Evolutionary conservation across 2,329 filamentous ascomycete species (phyloP).

Genomic region (Scedosporium apiospermum): DNA sequence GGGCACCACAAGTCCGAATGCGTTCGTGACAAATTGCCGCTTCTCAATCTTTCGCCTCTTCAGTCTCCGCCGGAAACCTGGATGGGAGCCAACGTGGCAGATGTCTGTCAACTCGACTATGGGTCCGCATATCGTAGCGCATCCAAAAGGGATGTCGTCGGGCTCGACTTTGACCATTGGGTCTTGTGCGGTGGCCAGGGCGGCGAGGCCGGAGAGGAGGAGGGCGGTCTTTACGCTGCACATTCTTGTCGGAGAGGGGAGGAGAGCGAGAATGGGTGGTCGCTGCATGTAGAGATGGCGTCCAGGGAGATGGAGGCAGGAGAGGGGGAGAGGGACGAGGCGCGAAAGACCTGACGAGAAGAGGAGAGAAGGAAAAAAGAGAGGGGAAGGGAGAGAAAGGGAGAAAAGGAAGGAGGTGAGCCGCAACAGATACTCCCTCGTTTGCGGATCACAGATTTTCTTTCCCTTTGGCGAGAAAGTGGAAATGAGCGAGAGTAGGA

Average conservation of each 20-base stretch:
- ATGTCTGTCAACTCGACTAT: conserved; percentile 30
- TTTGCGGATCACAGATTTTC: background rate
- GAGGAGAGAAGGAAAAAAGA: background rate
- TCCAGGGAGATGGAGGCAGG: conserved; percentile 7
- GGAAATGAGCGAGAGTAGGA: background rate
- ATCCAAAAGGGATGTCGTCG: conserved; percentile 27
- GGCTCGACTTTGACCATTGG: conserved; percentile 21
- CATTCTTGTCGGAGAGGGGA: background rate
- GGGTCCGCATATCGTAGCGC: conserved; percentile 31
- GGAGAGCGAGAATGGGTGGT: background rate
- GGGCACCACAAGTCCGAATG: conserved; percentile 4
- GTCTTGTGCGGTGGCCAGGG: conserved; percentile 19
- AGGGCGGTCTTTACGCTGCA: background rate
- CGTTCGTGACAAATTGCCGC: conserved; percentile 4
- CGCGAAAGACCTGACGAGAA: conserved; percentile 10
- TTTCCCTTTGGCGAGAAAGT: background rate
- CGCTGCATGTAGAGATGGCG: background rate
- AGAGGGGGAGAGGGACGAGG: conserved; percentile 1
- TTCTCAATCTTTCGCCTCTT: conserved; percentile 14
- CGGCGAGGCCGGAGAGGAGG: conserved; percentile 6
- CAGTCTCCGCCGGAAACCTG: conserved; percentile 15
- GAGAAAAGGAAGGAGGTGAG: background rate
- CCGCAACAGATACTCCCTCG: background rate
- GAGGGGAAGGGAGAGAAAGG: conserved; percentile 7
- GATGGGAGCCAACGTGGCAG: conserved; percentile 18